These are phyloP conservation scores for Leucogyrophana mollusca DNA, from an alignment of 768 basidiomycete genomes.

Conservation along the genomic window DNA sequence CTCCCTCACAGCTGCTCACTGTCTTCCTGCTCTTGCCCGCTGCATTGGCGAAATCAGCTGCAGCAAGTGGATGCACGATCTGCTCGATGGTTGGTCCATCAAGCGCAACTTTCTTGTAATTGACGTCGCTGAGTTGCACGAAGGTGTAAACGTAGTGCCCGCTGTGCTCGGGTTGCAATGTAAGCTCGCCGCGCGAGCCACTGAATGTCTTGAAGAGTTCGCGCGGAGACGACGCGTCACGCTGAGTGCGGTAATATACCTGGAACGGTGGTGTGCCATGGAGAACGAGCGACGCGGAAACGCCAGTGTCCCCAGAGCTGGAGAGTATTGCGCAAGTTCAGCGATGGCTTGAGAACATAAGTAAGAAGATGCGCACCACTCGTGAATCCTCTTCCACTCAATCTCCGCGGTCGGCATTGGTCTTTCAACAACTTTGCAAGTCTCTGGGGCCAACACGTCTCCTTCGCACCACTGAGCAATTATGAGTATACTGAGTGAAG, in stretches of 20 bases:
- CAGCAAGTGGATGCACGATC: conserved; percentile 85
- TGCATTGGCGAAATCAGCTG: conserved; percentile 58
- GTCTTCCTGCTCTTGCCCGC: conserved; percentile 48
- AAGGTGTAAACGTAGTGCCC: conserved; percentile 89
- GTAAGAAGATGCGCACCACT: conserved; percentile 55
- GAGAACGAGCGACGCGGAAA: conserved; percentile 81
- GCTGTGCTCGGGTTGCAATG: conserved; percentile 82
- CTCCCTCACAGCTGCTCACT: conserved; percentile 79
- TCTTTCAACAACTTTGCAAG: conserved; percentile 71
- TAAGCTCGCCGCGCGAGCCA: conserved; percentile 76
- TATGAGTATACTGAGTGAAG: conserved; percentile 1
- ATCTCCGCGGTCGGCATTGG: conserved; percentile 83
- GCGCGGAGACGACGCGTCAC: conserved; percentile 61
- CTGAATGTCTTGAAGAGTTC: conserved; percentile 61
- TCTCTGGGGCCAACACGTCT: conserved; percentile 80
- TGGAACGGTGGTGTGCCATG: conserved; percentile 89
- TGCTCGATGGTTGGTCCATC: conserved; percentile 81
- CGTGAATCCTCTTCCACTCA: conserved; percentile 85
- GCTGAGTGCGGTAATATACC: conserved; percentile 74
- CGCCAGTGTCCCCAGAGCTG: conserved; percentile 90
- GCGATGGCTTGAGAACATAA: conserved; percentile 3
- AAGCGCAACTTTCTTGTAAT: conserved; percentile 77
- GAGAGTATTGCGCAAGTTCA: conserved; percentile 4
- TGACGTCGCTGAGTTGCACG: conserved; percentile 72
- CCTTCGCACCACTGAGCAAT: conserved; percentile 69